Conservation (phyloP, 176 grass and related monocot genomes). For the barley (Hordeum vulgare) region DNA sequence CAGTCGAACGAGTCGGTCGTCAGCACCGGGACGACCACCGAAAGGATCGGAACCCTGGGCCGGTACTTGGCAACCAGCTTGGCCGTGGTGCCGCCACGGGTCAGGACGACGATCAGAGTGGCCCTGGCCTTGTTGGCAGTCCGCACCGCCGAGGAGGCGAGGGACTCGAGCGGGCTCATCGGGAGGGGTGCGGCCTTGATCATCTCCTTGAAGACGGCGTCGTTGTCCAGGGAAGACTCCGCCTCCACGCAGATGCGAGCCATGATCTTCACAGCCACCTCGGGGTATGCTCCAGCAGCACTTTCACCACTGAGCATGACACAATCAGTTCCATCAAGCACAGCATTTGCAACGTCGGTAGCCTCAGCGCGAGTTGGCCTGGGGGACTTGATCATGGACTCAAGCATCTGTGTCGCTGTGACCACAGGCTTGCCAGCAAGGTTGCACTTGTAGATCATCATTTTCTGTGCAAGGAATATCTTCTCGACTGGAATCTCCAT, state of each 20-base stretch:
- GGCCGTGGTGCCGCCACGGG: conserved; percentile 83
- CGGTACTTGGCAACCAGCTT: conserved; percentile 85
- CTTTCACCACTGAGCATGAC: conserved; percentile 98
- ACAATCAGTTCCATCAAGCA: conserved; percentile 86
- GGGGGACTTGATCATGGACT: conserved; percentile 93
- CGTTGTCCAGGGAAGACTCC: conserved; percentile 78
- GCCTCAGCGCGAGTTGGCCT: conserved; percentile 92
- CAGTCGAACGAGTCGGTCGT: conserved; percentile 77
- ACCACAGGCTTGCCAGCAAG: conserved; percentile 86
- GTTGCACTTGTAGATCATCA: conserved; percentile 99
- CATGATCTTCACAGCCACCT: conserved; percentile 93
- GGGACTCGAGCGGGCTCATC: conserved; percentile 85
- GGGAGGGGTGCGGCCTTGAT: conserved; percentile 75
- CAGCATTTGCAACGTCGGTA: conserved; percentile 89
- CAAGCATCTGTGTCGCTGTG: conserved; percentile 90
- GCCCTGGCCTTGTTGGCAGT: conserved; percentile 86
- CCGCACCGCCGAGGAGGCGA: conserved; percentile 79
- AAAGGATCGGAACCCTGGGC: conserved; percentile 76
- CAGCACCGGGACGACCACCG: conserved; percentile 72
- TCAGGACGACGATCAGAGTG: conserved; percentile 67
- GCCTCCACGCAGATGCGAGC: conserved; percentile 81
- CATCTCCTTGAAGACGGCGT: conserved; percentile 75
- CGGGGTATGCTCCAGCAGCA: conserved; percentile 81
- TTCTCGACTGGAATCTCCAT: conserved; percentile 97
- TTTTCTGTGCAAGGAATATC: conserved; percentile 94